Evolutionary conservation across 1,284 basidiomycete genomes (phyloP), one percentile per base, ranked within the genome.

Genomic region (Xerocomus amazonicus): DNA sequence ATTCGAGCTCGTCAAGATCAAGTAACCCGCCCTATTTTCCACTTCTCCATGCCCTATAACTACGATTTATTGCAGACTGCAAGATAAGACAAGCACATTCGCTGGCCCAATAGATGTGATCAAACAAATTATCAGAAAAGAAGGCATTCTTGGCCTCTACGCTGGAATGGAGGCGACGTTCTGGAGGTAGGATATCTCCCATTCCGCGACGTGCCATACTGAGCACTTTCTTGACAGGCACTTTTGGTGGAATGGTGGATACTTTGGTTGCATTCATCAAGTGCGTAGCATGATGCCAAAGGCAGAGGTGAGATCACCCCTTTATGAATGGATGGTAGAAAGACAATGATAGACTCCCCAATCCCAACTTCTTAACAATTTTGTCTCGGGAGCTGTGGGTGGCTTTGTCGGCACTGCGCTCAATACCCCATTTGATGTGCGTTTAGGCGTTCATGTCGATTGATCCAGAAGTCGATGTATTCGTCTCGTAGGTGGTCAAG

Each of bases 1-100:
- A 0, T 98, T 98, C 60, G 95, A 99, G 71, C 83, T 97, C 19
- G 95, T 98, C 60, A 98, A 99, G 73, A 97, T 98, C 70, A 87
- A 84, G 85, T 87, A 52, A 68, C 3, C 17, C 43, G 34, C 10
- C 3, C 13, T 43, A 19, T 23, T 40, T 52, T 48, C 43, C 35
- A 16, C 40, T 23, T 43, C 13, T 44, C 40, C 43, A 9, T 23
- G 19, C 17, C 2, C 3, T 14, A 17, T 47, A 3, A 42, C 59
- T 44, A 65, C 17, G 17, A 13, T 36, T 47, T 6, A 31, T 16
- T 14, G 9, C 43, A 89, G 92, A 61, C 72, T 98, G 49, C 96
- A 98, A 73, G 93, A 96, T 71, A 95, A 96, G 71, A 76, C 80
- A 19, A 90, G 89, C 59, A 91, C 84, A 1, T 97, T 84, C 72